Conservation (phyloP, 2,329 filamentous ascomycete genomes). For the Fusarium incarnatum region DNA sequence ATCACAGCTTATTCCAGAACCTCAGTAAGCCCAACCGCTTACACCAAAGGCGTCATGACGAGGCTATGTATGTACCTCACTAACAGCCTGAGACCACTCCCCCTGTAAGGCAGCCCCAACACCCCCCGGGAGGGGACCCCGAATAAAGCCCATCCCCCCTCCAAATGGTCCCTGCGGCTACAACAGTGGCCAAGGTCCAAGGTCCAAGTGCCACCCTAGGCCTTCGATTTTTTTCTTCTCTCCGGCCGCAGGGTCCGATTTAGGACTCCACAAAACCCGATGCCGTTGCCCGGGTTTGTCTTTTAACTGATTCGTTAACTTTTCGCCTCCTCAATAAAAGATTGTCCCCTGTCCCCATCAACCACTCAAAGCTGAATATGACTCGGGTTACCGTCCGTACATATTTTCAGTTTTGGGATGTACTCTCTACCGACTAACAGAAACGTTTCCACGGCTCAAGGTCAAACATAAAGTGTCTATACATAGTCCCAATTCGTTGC, state of each 20-base stretch:
- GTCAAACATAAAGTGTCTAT: not conserved
- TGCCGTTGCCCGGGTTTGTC: slow-evolving; percentile 14
- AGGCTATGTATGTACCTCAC: slow-evolving; percentile 43
- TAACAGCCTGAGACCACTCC: slow-evolving; percentile 29
- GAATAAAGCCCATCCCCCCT: slow-evolving; percentile 6
- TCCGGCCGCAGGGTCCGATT: slow-evolving; percentile 46
- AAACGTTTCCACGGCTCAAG: not conserved
- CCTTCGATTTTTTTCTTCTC: slow-evolving; percentile 44
- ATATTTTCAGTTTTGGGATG: too few relatives aligned
- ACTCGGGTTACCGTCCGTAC: not conserved
- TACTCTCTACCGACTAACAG: not conserved
- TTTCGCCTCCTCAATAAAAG: slow-evolving; percentile 20
- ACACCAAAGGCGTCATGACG: slow-evolving; percentile 30
- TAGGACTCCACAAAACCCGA: slow-evolving; percentile 25
- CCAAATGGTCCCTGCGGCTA: slow-evolving; percentile 21
- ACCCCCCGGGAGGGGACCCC: slow-evolving; percentile 14
- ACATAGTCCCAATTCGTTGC: not conserved
- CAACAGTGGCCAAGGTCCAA: slow-evolving; percentile 36
- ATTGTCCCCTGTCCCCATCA: slow-evolving; percentile 7
- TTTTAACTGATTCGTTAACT: slow-evolving; percentile 31
- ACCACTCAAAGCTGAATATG: not conserved
- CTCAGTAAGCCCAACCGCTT: slow-evolving; percentile 28
- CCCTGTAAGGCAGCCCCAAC: slow-evolving; percentile 14
- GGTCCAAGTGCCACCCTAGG: not conserved
- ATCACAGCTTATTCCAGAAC: slow-evolving; percentile 1